A percentile compares a stretch with the other conserved stretches of the same genome.
These are phyloP conservation scores for Termitomyces sp. DNA, from an alignment of 768 basidiomycete genomes.

Conservation along the genomic window DNA sequence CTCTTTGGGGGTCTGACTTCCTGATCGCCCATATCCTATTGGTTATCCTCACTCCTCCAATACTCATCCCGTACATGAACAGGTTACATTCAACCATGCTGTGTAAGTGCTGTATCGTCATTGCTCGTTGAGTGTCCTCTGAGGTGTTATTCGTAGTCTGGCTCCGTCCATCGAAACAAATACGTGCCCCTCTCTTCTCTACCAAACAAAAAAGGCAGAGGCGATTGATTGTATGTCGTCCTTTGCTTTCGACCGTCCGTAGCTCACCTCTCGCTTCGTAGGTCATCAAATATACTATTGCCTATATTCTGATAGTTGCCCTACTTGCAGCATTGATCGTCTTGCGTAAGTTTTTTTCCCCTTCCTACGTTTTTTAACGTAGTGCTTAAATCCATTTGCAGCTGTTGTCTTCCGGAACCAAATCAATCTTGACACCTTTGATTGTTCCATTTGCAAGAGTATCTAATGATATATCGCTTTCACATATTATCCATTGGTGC, in stretches of 20 bases:
- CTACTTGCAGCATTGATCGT: conserved; percentile 78
- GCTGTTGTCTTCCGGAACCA: conserved; percentile 79
- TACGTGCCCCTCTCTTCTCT: conserved; percentile 88
- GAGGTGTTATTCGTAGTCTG: conserved; percentile 58
- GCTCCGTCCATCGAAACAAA: conserved; percentile 93
- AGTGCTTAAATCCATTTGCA: conserved; percentile 21
- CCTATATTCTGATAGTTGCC: conserved; percentile 76
- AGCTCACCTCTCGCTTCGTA: conserved; percentile 19
- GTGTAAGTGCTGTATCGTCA: conserved; percentile 48
- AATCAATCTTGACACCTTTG: conserved; percentile 51
- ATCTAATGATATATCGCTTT: conserved; percentile 59
- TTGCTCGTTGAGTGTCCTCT: background rate
- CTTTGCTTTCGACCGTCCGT: background rate
- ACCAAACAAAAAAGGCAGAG: conserved; percentile 92
- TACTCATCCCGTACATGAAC: conserved; percentile 85
- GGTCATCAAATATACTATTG: conserved; percentile 81
- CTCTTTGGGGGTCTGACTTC: conserved; percentile 95
- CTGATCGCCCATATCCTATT: conserved; percentile 80
- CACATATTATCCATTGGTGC: conserved; percentile 11
- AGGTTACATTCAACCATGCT: conserved; percentile 90
- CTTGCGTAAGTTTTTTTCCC: conserved; percentile 62
- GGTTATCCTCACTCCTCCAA: conserved; percentile 80
- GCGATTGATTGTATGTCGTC: conserved; percentile 77
- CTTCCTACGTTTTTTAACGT: background rate
- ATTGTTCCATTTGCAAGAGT: conserved; percentile 81